Percentiles rank a stretch among this genome's conserved stretches.
These are phyloP conservation scores for Antitrichia curtipendula DNA, from an alignment of 225 moss, liverwort and hornwort species.

Conservation along the genomic window DNA sequence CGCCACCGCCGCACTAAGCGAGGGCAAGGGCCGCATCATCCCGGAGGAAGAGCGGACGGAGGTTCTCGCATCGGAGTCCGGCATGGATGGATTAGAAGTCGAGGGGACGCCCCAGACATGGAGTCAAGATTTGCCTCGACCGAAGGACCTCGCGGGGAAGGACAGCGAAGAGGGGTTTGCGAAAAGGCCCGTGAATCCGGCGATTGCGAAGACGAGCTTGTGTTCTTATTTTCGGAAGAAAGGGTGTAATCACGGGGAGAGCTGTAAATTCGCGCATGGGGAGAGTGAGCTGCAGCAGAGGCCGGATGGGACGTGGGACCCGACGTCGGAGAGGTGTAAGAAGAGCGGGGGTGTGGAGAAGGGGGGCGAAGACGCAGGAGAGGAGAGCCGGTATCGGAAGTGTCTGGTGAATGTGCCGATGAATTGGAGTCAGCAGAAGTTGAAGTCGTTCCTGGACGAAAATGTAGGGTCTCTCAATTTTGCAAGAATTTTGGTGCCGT, in stretches of 20 bases:
- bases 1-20: not conserved
- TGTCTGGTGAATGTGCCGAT: slow-evolving; percentile 66
- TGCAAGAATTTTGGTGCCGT: not conserved
- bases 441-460: slow-evolving; percentile 41
- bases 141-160: not conserved
- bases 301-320: slow-evolving; percentile 95
- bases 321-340: slow-evolving; percentile 85
- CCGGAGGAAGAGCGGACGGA: not conserved
- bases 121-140: not conserved
- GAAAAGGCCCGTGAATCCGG: slow-evolving; percentile 1
- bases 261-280: slow-evolving; percentile 83
- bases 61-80: not conserved
- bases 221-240: slow-evolving; percentile 93
- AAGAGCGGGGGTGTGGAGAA: slow-evolving; percentile 6
- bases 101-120: not conserved
- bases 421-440: slow-evolving; percentile 56
- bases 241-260: slow-evolving; percentile 69
- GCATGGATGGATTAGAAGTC: not conserved
- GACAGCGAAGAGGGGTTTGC: not conserved
- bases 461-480: not conserved
- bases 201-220: slow-evolving; percentile 66
- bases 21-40: not conserved
- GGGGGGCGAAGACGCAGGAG: not conserved
- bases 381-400: slow-evolving; percentile 43
- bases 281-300: slow-evolving; percentile 78